Evolutionary conservation across 202 grass and related monocot species (phyloP).

Genomic region (Tripidium arundinaceum): DNA sequence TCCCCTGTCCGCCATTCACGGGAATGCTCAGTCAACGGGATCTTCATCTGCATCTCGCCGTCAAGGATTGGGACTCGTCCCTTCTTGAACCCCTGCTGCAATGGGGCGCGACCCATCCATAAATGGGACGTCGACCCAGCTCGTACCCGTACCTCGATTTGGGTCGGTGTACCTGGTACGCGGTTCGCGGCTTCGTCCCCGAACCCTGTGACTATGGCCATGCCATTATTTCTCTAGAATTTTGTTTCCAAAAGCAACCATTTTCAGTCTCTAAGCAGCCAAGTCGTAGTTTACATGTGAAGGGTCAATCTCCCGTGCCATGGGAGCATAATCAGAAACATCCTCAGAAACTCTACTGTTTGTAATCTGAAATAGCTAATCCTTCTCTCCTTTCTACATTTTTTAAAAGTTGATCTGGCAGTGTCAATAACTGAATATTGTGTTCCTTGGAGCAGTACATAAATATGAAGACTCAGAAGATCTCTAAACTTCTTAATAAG

Average conservation of each 20-base stretch:
- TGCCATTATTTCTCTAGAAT: conserved; percentile 21
- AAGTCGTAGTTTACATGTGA: conserved; percentile 21
- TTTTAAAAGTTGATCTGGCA: conserved; percentile 6
- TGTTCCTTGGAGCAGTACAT: conserved; percentile 71
- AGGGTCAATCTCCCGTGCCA: conserved; percentile 7
- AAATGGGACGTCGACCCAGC: too few relatives aligned
- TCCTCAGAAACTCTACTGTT: not conserved
- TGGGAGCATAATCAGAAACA: not conserved
- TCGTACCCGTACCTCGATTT: too few relatives aligned
- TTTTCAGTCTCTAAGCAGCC: not conserved
- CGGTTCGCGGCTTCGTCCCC: too few relatives aligned
- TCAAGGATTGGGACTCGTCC: too few relatives aligned
- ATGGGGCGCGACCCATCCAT: too few relatives aligned
- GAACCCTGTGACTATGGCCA: too few relatives aligned
- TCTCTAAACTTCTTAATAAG: conserved; percentile 87
- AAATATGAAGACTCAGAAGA: conserved; percentile 95
- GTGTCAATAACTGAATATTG: conserved; percentile 6
- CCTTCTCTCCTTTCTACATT: not conserved
- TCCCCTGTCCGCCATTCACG: too few relatives aligned
- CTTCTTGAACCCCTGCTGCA: too few relatives aligned
- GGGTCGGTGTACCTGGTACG: too few relatives aligned
- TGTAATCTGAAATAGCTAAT: not conserved
- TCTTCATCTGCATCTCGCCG: too few relatives aligned
- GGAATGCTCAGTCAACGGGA: too few relatives aligned
- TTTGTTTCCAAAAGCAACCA: conserved; percentile 13